Evolutionary conservation across 148 eudicot genomes (phyloP), one percentile per base, ranked within the genome.

Genomic region (Rhododendron williamsianum): DNA sequence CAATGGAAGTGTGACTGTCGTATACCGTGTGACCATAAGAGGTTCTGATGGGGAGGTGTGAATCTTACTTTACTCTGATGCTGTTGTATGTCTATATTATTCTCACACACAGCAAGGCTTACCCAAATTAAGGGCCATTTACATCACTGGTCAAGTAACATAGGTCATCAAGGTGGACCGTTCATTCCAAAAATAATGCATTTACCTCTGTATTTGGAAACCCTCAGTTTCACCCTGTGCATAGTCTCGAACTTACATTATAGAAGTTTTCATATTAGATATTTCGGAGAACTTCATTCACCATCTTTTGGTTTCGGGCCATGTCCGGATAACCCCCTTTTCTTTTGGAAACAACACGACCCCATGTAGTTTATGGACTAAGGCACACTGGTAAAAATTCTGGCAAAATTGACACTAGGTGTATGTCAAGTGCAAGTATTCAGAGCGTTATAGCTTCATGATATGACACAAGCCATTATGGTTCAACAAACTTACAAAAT

Each of bases 31-130:
- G 77, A 96, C 97, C n/a, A 88, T 96, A 85, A 91, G 97, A 81
- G 99, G 99, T 84, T 93, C 96, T 81, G 99, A 96, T 90, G 99
- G 97, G 85, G 98, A 96, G 99, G 99, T 96, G 81, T 76, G 94
- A 72, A 84, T 81, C 76, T 46, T 18, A 81, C 72, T 60, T 60
- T 19, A 36, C 10, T 56, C 48, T 65, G 76, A 36, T 38, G 84
- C 12, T 19, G 63, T 58, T 16, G 15, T 36, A 81, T 58, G 21
- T 60, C 73, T 6, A n/a, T 36, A 38, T 58, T 23, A 58, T 60
- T 65, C 13, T n/a, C 77, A n/a, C n/a, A 46, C 6, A 8, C 18
- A 6, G 11, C 36, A 3, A 82, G 76, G 76, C 30, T 82, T 67
- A 41, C 18, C 60, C 84, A 38, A 81, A 25, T 27, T 16, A 52